phyloP scores from a whole-genome alignment of 192 early-diverging fungal genomes.

The Coemansia sp. region DNA sequence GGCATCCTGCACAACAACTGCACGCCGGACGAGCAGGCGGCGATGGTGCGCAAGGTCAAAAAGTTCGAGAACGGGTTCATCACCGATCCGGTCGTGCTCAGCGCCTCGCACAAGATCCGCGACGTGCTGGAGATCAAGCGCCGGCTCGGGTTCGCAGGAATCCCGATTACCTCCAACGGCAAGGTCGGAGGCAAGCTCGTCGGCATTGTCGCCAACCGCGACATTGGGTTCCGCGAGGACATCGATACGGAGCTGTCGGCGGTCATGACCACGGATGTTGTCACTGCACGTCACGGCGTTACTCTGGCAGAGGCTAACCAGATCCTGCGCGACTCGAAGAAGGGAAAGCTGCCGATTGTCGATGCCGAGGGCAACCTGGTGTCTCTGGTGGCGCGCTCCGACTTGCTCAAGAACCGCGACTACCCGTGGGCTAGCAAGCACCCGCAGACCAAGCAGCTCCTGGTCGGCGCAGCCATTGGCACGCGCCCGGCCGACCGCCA shows the following conservation, averaged over 20 bases:
- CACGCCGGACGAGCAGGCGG: constrained; percentile 89
- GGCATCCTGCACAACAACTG: constrained; percentile 99
- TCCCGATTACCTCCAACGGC: constrained; percentile 92
- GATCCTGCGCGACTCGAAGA: constrained; percentile 83
- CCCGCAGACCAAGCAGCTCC: constrained; percentile 79
- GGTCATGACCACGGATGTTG: constrained; percentile 90
- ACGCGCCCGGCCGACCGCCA: constrained; percentile 87
- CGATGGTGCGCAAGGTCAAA: constrained; percentile 97
- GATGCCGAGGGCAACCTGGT: constrained; percentile 78
- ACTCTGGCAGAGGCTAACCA: constrained; percentile 87
- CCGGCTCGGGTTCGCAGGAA: constrained; percentile 88
- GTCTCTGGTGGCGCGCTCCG: constrained; percentile 88
- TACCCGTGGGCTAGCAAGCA: constrained; percentile 90
- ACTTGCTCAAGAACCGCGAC: constrained; percentile 95
- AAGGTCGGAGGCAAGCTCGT: constrained; percentile 84
- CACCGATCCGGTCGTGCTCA: constrained; percentile 85
- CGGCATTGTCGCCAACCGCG: constrained; percentile 95
- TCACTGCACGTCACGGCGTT: constrained; percentile 81
- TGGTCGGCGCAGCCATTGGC: constrained; percentile 89
- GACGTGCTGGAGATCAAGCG: constrained; percentile 87
- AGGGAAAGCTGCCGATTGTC: constrained; percentile 97
- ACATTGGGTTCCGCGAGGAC: constrained; percentile 90
- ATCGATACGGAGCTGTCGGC: constrained; percentile 59
- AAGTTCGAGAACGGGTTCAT: constrained; percentile 99
- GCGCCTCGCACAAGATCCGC: constrained; percentile 75